phyloP scores from a whole-genome alignment of 2,329 filamentous ascomycete species.

The Aureobasidium sp. region DNA sequence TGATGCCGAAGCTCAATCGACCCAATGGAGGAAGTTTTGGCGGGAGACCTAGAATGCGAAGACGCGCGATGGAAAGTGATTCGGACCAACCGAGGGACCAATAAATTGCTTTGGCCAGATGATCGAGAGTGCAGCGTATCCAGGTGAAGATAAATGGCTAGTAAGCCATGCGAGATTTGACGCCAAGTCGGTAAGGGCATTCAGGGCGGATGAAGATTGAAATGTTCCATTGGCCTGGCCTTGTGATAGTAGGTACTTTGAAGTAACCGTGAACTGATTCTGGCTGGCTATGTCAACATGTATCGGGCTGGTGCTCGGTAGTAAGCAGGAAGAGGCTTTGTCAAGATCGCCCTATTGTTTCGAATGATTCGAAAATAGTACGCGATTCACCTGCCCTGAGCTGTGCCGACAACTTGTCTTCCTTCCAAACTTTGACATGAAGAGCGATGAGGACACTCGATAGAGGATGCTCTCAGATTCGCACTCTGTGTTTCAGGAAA shows the following conservation, averaged over 20 bases:
- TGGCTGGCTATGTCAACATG: background rate
- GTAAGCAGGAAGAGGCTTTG: background rate
- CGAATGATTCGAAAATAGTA: conserved; percentile 1
- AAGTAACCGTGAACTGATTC: background rate
- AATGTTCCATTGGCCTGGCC: background rate
- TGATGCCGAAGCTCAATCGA: background rate
- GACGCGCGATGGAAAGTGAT: background rate
- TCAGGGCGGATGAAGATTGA: background rate
- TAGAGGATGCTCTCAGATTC: background rate
- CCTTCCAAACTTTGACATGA: background rate
- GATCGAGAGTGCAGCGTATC: background rate
- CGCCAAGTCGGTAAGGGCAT: background rate
- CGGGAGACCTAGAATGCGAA: background rate
- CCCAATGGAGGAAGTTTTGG: background rate
- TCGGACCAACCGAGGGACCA: background rate
- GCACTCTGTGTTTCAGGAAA: background rate
- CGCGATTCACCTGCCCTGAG: background rate
- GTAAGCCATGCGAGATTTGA: conserved; percentile 4
- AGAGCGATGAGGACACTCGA: background rate
- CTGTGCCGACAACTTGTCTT: background rate
- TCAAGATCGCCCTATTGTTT: background rate
- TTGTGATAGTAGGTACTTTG: background rate
- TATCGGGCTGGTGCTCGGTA: background rate
- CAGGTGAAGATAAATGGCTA: background rate
- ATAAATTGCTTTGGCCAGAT: background rate